Evolutionary conservation across 768 basidiomycete genomes (phyloP), one percentile per base, ranked within the genome.

Genomic region (Kwoniella sp.): DNA sequence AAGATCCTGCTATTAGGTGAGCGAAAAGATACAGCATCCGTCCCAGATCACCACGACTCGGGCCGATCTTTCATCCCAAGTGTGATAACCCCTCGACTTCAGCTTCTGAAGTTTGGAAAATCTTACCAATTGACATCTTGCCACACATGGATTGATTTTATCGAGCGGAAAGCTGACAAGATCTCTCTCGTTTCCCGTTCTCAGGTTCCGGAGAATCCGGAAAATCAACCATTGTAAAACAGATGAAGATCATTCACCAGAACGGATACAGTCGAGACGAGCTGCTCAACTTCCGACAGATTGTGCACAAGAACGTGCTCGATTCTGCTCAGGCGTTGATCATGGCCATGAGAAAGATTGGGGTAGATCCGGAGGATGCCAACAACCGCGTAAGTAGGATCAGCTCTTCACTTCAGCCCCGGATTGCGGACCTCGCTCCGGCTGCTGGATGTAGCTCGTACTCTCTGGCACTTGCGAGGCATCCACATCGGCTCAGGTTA

Each of bases 171-270:
- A 13, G 22, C 23, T 52, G 22, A 13, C 50, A 41, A 52, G 41
- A 50, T 28, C n/a, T n/a, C n/a, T 58, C 45, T 22, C 30, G 15
- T 20, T 55, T 38, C 4, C 26, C 11, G 41, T 30, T 29, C 0
- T 25, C 31, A 94, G 93, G 94, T 61, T 93, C 93, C 15, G 92
- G 94, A 73, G 93, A 95, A 83, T 91, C 90, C 0, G 95, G 94
- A 5, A 97, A 97, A 82, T 89, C 87, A 3, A 98, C 94, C 0
- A 92, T 98, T 69, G 93, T 96, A 37, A 97, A 98, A 79, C 94
- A 98, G 81, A 96, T 98, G 93, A 96, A 95, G 85, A 94, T 97
- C 63, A 93, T 97, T 55, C 91, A 98, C 79, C 91, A 95, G 79
- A 87, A 89, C 67, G 94, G 94, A 13, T 98, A 93, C 82, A 86